These are phyloP conservation scores for Aspergillus taichungensis DNA, from an alignment of 495 filamentous ascomycete species.

Conservation along the genomic window DNA sequence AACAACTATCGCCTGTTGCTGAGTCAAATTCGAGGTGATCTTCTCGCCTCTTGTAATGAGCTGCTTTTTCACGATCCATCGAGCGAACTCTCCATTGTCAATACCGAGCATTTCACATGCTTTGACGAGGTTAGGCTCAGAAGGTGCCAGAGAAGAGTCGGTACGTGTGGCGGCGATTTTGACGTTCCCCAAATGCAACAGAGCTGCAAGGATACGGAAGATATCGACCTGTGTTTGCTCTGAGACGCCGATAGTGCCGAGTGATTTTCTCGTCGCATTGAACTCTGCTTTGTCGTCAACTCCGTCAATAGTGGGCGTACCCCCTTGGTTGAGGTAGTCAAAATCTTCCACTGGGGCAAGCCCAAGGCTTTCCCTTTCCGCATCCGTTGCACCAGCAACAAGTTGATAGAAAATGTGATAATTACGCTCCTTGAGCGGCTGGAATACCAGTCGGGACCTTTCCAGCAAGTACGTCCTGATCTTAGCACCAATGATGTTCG, in stretches of 20 bases:
- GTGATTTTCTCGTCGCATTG: constrained; percentile 71
- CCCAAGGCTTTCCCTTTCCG: constrained; percentile 67
- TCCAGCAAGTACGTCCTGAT: constrained; percentile 95
- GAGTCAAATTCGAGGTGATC: constrained; percentile 91
- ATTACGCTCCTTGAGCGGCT: constrained; percentile 94
- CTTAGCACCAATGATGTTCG: constrained; percentile 95
- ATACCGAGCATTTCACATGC: constrained; percentile 88
- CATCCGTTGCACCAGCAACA: constrained; percentile 83
- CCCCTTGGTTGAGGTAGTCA: constrained; percentile 93
- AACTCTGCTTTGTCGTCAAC: constrained; percentile 97
- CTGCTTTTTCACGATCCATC: constrained; percentile 99
- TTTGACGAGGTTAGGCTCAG: constrained; percentile 70
- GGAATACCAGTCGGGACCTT: constrained; percentile 94
- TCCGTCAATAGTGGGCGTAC: constrained; percentile 80
- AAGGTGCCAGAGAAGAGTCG: constrained; percentile 72
- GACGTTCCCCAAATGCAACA: constrained; percentile 92
- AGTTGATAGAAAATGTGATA: constrained; percentile 99
- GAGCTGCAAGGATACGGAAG: constrained; percentile 82
- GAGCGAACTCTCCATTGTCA: constrained; percentile 78
- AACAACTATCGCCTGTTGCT: constrained; percentile 89
- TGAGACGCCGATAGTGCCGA: constrained; percentile 81
- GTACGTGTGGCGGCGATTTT: constrained; percentile 86
- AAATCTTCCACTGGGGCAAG: constrained; percentile 81
- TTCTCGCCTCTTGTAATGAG: constrained; percentile 94
- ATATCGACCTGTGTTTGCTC: constrained; percentile 68